These are phyloP conservation scores for Apostasia ramifera DNA, from an alignment of 106 monocot species.

Conservation along the genomic window DNA sequence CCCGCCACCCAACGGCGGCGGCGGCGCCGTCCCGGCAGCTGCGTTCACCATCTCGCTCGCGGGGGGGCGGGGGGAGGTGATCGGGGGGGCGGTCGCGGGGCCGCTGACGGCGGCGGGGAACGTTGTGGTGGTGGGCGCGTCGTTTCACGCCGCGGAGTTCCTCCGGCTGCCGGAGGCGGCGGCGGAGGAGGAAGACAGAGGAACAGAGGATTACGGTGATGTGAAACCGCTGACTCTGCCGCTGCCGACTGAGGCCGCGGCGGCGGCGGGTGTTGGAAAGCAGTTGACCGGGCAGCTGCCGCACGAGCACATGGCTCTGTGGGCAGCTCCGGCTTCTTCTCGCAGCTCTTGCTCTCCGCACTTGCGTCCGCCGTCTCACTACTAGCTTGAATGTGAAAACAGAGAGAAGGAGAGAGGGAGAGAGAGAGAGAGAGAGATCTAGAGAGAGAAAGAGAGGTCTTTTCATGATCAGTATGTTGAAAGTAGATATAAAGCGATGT, in stretches of 20 bases:
- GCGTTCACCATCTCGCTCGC: slow-evolving; percentile 36
- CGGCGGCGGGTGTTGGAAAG: not conserved
- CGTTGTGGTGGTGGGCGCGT: slow-evolving; percentile 34
- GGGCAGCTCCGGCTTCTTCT: not conserved
- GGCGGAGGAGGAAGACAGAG: not conserved
- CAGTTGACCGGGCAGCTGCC: not conserved
- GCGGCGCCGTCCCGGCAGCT: not conserved
- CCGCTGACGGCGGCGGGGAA: slow-evolving; percentile 28
- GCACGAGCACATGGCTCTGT: not conserved
- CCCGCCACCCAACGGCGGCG: not conserved
- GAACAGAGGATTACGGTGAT: not conserved
- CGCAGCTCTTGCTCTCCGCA: not conserved
- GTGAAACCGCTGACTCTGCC: too few species aligned
- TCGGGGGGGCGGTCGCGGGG: slow-evolving; percentile 51
- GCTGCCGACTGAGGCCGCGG: not conserved
- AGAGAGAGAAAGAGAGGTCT: too few species aligned
- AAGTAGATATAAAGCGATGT: too few species aligned
- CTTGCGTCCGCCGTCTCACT: not conserved
- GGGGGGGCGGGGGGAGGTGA: slow-evolving; percentile 50
- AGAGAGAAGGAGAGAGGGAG: too few species aligned
- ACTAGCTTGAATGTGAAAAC: not conserved
- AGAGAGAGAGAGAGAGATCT: too few species aligned
- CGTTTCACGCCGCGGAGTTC: slow-evolving; percentile 30
- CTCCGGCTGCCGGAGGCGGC: slow-evolving; percentile 26
- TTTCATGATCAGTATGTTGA: too few species aligned